A percentile compares a stretch with the other conserved stretches of the same genome.
Conservation (phyloP, 2,329 filamentous ascomycete species). For the Clonostachys sp. region DNA sequence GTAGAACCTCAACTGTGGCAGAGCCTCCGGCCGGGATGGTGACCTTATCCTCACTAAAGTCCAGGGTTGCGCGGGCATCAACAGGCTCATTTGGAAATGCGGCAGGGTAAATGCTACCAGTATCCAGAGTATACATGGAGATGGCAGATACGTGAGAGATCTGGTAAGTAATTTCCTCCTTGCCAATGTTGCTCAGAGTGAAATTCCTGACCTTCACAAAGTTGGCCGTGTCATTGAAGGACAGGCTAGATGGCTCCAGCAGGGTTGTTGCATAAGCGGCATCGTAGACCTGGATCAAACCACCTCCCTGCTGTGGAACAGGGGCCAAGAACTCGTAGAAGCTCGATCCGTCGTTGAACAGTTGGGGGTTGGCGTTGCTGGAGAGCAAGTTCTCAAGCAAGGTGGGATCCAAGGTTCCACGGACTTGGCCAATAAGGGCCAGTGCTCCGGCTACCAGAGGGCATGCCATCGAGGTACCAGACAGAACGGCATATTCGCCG, state of each 20-base stretch:
- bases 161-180: conserved; percentile 41
- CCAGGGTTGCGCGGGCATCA: conserved; percentile 32
- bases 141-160: conserved; percentile 44
- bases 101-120: conserved; percentile 24
- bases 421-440: conserved; percentile 47
- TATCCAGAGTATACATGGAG: conserved; percentile 45
- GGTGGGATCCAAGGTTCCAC: conserved; percentile 44
- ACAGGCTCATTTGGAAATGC: conserved; percentile 39
- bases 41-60: conserved; percentile 34
- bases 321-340: conserved; percentile 40
- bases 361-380: conserved; percentile 40
- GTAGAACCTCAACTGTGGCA: conserved; percentile 39
- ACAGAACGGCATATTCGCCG: conserved; percentile 46
- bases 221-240: conserved; percentile 61
- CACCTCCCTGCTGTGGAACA: conserved; percentile 55
- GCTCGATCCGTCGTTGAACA: conserved; percentile 37
- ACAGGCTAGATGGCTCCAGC: conserved; percentile 50
- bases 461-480: conserved; percentile 57
- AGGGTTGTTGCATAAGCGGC: conserved; percentile 49
- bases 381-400: conserved; percentile 44
- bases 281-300: conserved; percentile 55
- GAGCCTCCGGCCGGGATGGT: conserved; percentile 34
- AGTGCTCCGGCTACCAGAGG: conserved; percentile 50
- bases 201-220: conserved; percentile 44
- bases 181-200: conserved; percentile 49